phyloP scores from a whole-genome alignment of 2,329 filamentous ascomycete genomes.

The Stagonosporopsis rhizophila region DNA sequence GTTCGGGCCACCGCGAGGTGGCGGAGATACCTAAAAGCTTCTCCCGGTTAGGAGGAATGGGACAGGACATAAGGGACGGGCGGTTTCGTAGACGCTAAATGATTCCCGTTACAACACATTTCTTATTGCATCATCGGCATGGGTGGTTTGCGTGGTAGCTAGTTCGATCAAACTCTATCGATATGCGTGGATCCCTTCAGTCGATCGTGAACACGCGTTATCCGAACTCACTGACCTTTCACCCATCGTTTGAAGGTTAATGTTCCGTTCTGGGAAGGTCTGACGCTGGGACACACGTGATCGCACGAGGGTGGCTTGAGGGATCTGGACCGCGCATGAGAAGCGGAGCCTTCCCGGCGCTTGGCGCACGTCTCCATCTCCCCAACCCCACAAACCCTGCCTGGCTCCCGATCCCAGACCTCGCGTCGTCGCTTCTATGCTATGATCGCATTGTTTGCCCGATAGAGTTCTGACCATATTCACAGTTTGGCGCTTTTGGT shows the following conservation, averaged over 20 bases:
- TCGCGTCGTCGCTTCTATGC: conserved; percentile 1
- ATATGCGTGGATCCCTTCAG: background rate
- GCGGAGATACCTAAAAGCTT: conserved; percentile 25
- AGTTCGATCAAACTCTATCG: background rate
- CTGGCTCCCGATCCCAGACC: background rate
- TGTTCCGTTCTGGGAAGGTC: background rate
- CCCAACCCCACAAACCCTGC: conserved; percentile 23
- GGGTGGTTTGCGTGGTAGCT: conserved; percentile 5
- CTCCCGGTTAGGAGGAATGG: conserved; percentile 11
- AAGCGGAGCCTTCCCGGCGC: conserved; percentile 4
- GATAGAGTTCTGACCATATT: conserved; percentile 4
- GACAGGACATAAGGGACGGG: conserved; percentile 9
- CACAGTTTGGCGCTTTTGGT: background rate
- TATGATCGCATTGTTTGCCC: conserved; percentile 11
- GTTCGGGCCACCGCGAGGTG: conserved; percentile 19
- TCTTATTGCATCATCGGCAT: conserved; percentile 18
- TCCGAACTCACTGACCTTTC: background rate
- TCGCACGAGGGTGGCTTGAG: background rate
- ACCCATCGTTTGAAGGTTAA: background rate
- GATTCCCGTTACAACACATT: conserved; percentile 25
- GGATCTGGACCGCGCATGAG: background rate
- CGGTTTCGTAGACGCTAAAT: conserved; percentile 24
- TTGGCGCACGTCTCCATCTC: conserved; percentile 3
- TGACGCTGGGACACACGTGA: background rate
- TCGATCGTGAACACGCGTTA: background rate